Conservation (phyloP, 202 grass and related monocot species). For the Setaria viridis region DNA sequence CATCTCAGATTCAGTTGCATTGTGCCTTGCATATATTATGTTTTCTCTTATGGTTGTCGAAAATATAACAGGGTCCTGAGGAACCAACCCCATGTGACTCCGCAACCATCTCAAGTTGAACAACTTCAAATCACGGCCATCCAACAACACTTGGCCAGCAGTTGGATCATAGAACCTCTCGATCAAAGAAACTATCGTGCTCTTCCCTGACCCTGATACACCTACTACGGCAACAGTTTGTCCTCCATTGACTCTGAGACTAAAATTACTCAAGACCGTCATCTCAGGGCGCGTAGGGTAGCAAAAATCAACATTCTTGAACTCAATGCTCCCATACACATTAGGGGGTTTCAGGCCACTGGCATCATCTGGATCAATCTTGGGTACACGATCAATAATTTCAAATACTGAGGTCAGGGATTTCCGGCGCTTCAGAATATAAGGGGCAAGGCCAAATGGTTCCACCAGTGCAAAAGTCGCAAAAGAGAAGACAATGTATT, state of each 20-base stretch:
- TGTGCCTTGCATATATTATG: conserved; percentile 95
- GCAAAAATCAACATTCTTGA: conserved; percentile 84
- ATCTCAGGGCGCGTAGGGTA: conserved; percentile 82
- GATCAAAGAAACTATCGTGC: conserved; percentile 88
- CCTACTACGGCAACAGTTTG: conserved; percentile 96
- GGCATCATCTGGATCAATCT: conserved; percentile 94
- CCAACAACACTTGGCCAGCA: conserved; percentile 83
- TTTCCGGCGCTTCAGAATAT: conserved; percentile 87
- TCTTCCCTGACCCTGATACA: conserved; percentile 93
- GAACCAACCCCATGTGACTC: conserved; percentile 91
- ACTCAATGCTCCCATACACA: conserved; percentile 90
- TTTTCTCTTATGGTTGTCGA: conserved; percentile 98
- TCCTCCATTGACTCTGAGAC: conserved; percentile 85
- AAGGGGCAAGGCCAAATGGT: conserved; percentile 96
- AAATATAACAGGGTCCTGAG: conserved; percentile 98
- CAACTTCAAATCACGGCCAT: conserved; percentile 88
- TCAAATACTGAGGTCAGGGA: conserved; percentile 85
- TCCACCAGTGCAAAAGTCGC: conserved; percentile 90
- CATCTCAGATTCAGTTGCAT: conserved; percentile 90
- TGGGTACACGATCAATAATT: conserved; percentile 85
- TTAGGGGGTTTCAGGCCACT: conserved; percentile 88
- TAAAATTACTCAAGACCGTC: conserved; percentile 89
- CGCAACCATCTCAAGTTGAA: conserved; percentile 96
- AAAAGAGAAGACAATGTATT: conserved; percentile 96
- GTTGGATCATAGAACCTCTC: conserved; percentile 94